Base-by-base conservation (phyloP, 2,329 filamentous ascomycete species). In the Cytospora leucostoma region DNA sequence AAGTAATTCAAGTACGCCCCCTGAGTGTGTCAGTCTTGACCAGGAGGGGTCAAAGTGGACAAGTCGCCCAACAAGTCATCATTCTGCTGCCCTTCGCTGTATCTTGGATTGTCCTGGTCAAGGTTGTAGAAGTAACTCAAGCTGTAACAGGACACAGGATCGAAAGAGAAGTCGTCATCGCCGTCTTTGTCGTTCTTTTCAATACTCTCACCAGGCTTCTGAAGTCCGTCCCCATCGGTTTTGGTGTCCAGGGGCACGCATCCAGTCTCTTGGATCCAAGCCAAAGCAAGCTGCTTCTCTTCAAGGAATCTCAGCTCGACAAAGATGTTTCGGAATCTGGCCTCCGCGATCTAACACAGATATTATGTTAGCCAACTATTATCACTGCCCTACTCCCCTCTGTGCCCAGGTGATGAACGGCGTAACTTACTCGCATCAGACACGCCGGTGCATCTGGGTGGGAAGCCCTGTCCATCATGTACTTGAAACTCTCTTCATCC, bases 251-350 rank as follows among this genome's bases (percentile, higher is more conserved):
- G 4, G 27, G 27, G 37, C 12, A 11, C n/a, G 6, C 8, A 6
- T 13, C 32, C 17, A 17, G 7, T 7, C 13, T 40, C 11, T 15
- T 10, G 21, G n/a, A 15, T 15, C 11, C 3, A 1, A 32, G 19
- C 40, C 10, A 17, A 32, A 10, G 47, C 40, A 11, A 8, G 4
- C 27, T 55, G 33, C 13, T 7, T 8, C 8, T 3, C 6, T 19
- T 55, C 33, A 27, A 61, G 44, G 51, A 27, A 49, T 2, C n/a
- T 38, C 8, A 61, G 33, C 52, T 61, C 59, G 21, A 35, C 59
- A 5, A 2, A 27, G 15, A 61, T 61, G 4, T 33, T 34, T 2
- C 35, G 47, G 15, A 61, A 55, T 2, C 55, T 27, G 6, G 47
- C 35, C 51, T 61, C 59, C 33, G 35, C 32, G 21, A 27, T 13